Evolutionary conservation across 352 stramenopile genomes (phyloP).

Genomic region (Globisporangium viniferum): DNA sequence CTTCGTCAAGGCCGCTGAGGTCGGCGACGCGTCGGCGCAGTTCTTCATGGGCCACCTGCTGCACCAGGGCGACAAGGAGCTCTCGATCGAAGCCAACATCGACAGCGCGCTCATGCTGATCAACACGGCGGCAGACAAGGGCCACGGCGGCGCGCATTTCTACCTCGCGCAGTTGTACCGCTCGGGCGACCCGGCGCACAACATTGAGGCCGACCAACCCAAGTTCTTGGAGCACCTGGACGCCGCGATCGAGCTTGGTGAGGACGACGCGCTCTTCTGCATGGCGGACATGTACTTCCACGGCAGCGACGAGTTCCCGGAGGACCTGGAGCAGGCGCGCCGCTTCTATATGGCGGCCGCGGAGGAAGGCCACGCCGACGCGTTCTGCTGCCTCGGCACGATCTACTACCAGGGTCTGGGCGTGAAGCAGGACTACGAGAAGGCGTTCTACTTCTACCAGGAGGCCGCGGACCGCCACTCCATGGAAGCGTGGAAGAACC

Average conservation of each 20-base stretch:
- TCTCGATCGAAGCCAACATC: slow-evolving; percentile 61
- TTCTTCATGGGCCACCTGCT: slow-evolving; percentile 86
- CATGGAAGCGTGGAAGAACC: slow-evolving; percentile 87
- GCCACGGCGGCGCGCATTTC: slow-evolving; percentile 70
- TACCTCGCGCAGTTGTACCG: slow-evolving; percentile 88
- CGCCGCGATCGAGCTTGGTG: slow-evolving; percentile 49
- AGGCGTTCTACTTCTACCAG: slow-evolving; percentile 87
- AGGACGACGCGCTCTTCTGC: slow-evolving; percentile 79
- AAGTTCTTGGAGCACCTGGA: slow-evolving; percentile 71
- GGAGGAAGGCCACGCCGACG: slow-evolving; percentile 60
- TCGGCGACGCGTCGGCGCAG: slow-evolving; percentile 73
- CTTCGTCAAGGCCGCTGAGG: slow-evolving; percentile 75
- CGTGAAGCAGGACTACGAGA: slow-evolving; percentile 64
- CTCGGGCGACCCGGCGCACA: slow-evolving; percentile 56
- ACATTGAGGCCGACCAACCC: slow-evolving; percentile 39
- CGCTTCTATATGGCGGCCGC: slow-evolving; percentile 72
- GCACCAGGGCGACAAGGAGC: slow-evolving; percentile 68
- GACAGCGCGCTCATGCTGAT: slow-evolving; percentile 73
- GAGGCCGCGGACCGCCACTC: slow-evolving; percentile 79
- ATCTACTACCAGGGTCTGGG: slow-evolving; percentile 79
- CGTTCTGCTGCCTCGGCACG: slow-evolving; percentile 76
- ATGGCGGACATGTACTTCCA: slow-evolving; percentile 88
- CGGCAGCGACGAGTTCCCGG: slow-evolving; percentile 69
- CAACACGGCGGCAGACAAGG: slow-evolving; percentile 62
- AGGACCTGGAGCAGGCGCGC: slow-evolving; percentile 65